Conservation (phyloP, 106 monocot genomes). For the Gastrodia elata region DNA sequence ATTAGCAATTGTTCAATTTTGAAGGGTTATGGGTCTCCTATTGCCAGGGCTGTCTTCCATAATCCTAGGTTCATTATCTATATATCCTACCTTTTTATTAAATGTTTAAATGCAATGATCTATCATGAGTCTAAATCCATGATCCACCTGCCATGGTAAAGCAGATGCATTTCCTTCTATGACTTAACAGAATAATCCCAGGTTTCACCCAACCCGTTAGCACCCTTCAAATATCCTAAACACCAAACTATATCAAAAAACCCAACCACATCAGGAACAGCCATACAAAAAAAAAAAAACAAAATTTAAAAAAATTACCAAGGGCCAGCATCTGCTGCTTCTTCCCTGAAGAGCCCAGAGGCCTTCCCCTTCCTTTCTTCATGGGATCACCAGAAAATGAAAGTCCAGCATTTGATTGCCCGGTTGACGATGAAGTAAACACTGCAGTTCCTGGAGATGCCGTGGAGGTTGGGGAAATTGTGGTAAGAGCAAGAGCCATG, state of each 20-base stretch:
- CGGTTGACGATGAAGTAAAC: constrained; percentile 16
- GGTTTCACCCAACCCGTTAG: neutral
- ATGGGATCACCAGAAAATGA: constrained; percentile 15
- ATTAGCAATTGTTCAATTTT: no score
- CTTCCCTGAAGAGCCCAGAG: constrained; percentile 47
- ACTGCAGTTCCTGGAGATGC: constrained; percentile 4
- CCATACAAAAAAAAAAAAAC: neutral
- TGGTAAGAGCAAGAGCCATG: constrained; percentile 43
- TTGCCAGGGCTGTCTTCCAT: no score
- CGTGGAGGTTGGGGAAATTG: constrained; percentile 14
- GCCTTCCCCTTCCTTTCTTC: constrained; percentile 59
- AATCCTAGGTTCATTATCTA: no score
- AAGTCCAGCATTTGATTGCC: constrained; percentile 1
- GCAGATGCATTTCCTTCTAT: neutral
- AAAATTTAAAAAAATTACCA: constrained; percentile 25
- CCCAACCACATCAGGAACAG: neutral
- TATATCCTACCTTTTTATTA: no score
- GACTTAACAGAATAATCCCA: neutral
- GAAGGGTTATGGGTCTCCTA: no score
- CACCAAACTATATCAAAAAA: neutral
- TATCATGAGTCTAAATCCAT: neutral
- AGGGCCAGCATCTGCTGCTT: constrained; percentile 71
- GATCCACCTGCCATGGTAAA: neutral
- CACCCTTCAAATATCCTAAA: neutral
- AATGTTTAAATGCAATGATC: no score